A percentile compares a stretch with the other conserved stretches of the same genome.
These are phyloP conservation scores for Mallotus japonicus DNA, from an alignment of 441 rosid genomes.

Conservation along the genomic window DNA sequence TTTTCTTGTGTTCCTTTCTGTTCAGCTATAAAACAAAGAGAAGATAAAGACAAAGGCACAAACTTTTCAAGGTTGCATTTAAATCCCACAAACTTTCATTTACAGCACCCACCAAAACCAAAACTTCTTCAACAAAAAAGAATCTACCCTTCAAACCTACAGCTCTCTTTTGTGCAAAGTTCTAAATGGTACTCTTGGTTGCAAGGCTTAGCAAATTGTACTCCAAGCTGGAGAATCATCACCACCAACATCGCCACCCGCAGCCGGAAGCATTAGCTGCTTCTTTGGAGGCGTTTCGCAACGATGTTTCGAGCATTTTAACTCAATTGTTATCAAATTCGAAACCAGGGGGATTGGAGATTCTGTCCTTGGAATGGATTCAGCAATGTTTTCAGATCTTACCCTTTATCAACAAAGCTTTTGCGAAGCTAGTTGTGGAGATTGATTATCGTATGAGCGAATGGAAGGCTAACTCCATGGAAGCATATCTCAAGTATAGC, in stretches of 20 bases:
- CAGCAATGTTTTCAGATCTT: conserved; percentile 45
- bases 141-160: not conserved
- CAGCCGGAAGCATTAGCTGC: conserved; percentile 34
- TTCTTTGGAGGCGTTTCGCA: conserved; percentile 38
- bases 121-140: not conserved
- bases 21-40: not conserved
- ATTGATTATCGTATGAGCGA: conserved; percentile 47
- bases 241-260: conserved; percentile 30
- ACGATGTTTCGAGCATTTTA: conserved; percentile 33
- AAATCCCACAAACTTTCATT: not conserved
- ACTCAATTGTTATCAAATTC: conserved; percentile 29
- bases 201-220: conserved; percentile 38
- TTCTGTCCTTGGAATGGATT: conserved; percentile 40
- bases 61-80: not conserved
- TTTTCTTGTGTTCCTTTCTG: not conserved
- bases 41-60: not conserved
- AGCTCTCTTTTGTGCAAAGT: not conserved
- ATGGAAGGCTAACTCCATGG: conserved; percentile 44
- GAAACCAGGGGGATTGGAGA: conserved; percentile 31
- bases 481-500: conserved; percentile 46
- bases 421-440: conserved; percentile 47
- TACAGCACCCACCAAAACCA: not conserved
- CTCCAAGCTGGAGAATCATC: conserved; percentile 47
- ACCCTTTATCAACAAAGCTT: conserved; percentile 43
- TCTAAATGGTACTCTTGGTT: conserved; percentile 43